Conservation (phyloP, 1,139 yeast genomes). For the Pichia sp. region DNA sequence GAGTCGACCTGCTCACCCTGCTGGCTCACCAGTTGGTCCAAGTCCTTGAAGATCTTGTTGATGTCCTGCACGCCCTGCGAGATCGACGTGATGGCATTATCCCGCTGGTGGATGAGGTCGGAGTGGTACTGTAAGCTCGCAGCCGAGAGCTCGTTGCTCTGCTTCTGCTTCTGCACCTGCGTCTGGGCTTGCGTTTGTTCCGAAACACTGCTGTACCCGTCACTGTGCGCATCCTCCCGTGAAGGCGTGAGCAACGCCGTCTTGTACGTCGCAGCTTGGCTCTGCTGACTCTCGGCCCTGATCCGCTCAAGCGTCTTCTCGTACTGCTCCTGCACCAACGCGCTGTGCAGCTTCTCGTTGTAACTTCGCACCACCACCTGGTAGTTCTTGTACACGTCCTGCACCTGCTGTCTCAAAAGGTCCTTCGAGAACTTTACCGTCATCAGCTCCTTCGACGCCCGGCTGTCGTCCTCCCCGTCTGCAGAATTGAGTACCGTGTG, state of each 20-base stretch:
- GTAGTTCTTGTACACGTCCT: slow-evolving; percentile 37
- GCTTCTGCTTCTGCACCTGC: slow-evolving; percentile 11
- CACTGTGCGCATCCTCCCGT: background rate
- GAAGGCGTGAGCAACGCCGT: slow-evolving; percentile 21
- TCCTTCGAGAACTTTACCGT: slow-evolving; percentile 35
- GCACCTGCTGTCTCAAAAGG: slow-evolving; percentile 41
- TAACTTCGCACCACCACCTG: slow-evolving; percentile 37
- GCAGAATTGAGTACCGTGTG: background rate
- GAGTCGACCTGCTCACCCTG: slow-evolving; percentile 84
- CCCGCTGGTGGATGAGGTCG: slow-evolving; percentile 65
- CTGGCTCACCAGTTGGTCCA: slow-evolving; percentile 70
- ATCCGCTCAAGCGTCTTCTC: slow-evolving; percentile 20
- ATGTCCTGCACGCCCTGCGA: slow-evolving; percentile 78
- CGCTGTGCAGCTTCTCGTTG: slow-evolving; percentile 34
- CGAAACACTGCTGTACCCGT: background rate
- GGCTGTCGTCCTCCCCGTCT: slow-evolving; percentile 3
- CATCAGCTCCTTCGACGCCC: background rate
- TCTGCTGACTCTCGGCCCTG: background rate
- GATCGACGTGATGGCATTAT: slow-evolving; percentile 65
- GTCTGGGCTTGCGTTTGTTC: background rate
- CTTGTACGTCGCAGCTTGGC: slow-evolving; percentile 16
- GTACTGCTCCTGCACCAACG: slow-evolving; percentile 31
- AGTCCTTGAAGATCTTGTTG: slow-evolving; percentile 75
- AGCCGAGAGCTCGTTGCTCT: slow-evolving; percentile 12
- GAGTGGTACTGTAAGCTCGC: slow-evolving; percentile 45